Base-by-base conservation (phyloP, 257 asterid genomes). In the Solanum piurae region DNA sequence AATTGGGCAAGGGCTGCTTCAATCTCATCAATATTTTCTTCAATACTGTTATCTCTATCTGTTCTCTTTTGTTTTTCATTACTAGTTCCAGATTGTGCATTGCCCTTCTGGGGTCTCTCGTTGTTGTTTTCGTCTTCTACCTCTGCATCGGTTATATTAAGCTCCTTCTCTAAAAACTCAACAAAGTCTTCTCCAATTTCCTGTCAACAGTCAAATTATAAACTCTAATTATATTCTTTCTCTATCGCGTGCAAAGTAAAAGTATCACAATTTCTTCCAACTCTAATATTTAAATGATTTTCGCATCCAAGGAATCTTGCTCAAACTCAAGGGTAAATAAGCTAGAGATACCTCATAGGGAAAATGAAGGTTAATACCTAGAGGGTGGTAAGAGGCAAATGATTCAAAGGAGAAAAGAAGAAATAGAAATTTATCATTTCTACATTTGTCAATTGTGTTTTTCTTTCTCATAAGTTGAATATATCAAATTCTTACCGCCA, bases 101-200 rank as follows among this genome's bases (percentile, higher is more conserved):
- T 85, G 12, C 86, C 89, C 52, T 87, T 89, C 38, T 91, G 89
- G 83, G 91, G 62, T 85, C 79, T 84, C 40, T 71, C 87, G 1
- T 69, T 84, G 10, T 89, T 86, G 21, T 87, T 90, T 79, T 91
- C 87, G 21, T 38, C 93, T 72, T 87, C 92, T 6, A 16, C 91
- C 38, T 88, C 94, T 62, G 87, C 77, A 88, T 95, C 98, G 23
- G 92, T 86, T 52, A 95, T 92, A 91, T 92, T 93, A 87, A 96
- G 94, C 91, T 94, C 98, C 89, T 93, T 96, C 95, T 95, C 98
- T 88, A 97, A 89, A 91, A 94, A 97, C 94, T 95, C 99, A 58
- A 96, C 98, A 86, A 97, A 95, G 83, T 97, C 99, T 89, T 94
- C 99, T 76, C 99, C 98, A 2, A 97, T 95, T 89, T 95, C 99